These are phyloP conservation scores for Salvia sclarea DNA, from an alignment of 305 asterid species.

Conservation along the genomic window DNA sequence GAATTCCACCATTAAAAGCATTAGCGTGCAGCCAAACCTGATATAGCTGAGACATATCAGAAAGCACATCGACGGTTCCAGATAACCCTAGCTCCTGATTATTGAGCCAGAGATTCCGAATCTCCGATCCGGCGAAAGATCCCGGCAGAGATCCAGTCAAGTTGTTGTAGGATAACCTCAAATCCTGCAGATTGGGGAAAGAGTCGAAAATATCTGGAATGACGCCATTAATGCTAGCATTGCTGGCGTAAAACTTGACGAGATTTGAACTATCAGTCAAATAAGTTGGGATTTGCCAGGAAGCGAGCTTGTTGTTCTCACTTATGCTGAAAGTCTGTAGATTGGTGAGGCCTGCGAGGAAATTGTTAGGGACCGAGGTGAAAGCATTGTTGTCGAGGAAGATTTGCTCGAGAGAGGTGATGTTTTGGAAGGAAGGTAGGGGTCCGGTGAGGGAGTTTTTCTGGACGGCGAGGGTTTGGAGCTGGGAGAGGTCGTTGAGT, in stretches of 20 bases:
- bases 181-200: conserved; percentile 52
- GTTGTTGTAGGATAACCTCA: conserved; percentile 77
- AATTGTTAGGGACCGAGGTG: conserved; percentile 49
- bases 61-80: conserved; percentile 61
- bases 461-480: conserved; percentile 54
- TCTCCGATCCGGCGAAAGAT: conserved; percentile 65
- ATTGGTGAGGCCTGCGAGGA: conserved; percentile 55
- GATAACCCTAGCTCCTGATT: conserved; percentile 62
- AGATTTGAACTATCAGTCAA: conserved; percentile 54
- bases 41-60: conserved; percentile 58
- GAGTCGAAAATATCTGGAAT: conserved; percentile 68
- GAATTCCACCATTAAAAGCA: conserved; percentile 71
- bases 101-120: conserved; percentile 74
- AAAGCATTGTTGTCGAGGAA: conserved; percentile 59
- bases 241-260: conserved; percentile 52
- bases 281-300: conserved; percentile 70
- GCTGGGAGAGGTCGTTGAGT: conserved; percentile 56
- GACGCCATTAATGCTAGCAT: conserved; percentile 51
- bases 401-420: conserved; percentile 51
- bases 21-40: conserved; percentile 85
- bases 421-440: conserved; percentile 72
- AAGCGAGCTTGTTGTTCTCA: conserved; percentile 42
- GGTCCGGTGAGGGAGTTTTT: conserved; percentile 62
- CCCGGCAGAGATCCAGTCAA: conserved; percentile 68
- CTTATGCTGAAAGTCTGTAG: conserved; percentile 52